These are phyloP conservation scores for Sporothrix euskadiensis DNA, from an alignment of 2,329 filamentous ascomycete species.

Conservation along the genomic window DNA sequence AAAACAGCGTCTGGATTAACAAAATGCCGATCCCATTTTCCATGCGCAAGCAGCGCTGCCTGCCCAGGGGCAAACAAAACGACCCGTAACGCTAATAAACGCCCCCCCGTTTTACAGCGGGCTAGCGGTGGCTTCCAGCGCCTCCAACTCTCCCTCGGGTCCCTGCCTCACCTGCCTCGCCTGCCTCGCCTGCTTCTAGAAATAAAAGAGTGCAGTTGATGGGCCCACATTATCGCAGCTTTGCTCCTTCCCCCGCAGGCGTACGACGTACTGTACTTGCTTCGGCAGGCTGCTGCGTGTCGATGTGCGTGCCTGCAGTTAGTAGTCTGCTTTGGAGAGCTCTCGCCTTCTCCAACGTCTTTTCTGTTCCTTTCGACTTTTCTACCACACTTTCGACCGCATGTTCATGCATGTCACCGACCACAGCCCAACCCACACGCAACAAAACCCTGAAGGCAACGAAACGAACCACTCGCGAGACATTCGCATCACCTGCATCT, in stretches of 20 bases:
- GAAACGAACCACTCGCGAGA: conserved; percentile 10
- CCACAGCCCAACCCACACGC: background rate
- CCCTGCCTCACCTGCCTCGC: background rate
- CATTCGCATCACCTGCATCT: conserved; percentile 6
- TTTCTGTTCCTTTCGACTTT: background rate
- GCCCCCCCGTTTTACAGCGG: background rate
- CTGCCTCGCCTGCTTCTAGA: background rate
- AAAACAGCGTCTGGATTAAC: conserved; percentile 16
- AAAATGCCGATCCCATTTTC: conserved; percentile 18
- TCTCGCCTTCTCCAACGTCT: background rate
- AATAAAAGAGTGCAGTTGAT: background rate
- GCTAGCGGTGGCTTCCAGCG: background rate
- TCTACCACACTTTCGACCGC: background rate
- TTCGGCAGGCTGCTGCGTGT: background rate
- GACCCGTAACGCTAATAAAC: background rate
- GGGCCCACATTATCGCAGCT: conserved; percentile 8
- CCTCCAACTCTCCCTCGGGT: background rate
- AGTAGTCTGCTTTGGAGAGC: background rate
- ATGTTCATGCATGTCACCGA: conserved; percentile 2
- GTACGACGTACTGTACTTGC: background rate
- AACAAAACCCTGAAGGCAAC: background rate
- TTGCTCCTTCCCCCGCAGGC: background rate
- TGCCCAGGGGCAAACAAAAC: background rate
- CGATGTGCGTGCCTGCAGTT: background rate
- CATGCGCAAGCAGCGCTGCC: conserved; percentile 3